Base-by-base conservation (phyloP, 2,329 filamentous ascomycete genomes). In the Verticillium nubilum region DNA sequence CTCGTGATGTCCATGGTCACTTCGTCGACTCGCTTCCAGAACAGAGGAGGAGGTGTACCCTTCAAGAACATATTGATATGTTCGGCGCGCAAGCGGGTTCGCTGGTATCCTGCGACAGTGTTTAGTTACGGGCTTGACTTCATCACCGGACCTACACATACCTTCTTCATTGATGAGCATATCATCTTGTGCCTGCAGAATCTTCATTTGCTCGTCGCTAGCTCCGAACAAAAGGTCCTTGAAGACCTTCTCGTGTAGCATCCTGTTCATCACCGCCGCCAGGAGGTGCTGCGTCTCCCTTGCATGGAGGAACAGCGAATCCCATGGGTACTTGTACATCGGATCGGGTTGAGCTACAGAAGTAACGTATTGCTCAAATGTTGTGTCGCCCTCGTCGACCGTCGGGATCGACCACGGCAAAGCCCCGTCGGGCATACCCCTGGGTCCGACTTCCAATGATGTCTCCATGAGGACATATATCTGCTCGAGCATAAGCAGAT, bases 141-240 rank as follows among this genome's bases (percentile, higher is more conserved):
- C 15, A 15, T 12, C 5, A 17, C 7, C 15, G 29, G 10, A 0
- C 4, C 26, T 26, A 60, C 3, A n/a, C 66, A 54, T 58, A 72
- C 71, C 71, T 60, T 72, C 70, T 31, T 63, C 31, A 31, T 63
- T 50, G n/a, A 69, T 59, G 37, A 70, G 64, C 1, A 62, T 61
- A 27, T 54, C 56, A 52, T 73, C 71, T 10, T 65, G 65, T 13
- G 60, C 60, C 10, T 59, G 33, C 3, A 74, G 62, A 2, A 63
- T 54, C 55, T 62, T 59, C 29, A 42, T 37, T 56, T 73, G 69
- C n/a, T 64, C 63, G 2, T 61, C 17, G 17, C 59, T 59, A 23
- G 72, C 70, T 12, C 72, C 72, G 61, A 74, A 74, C 3, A 74
- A 63, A 7, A 71, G 61, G 13, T 59, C 55, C 5, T 67, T 68